Conservation (phyloP, 2,329 filamentous ascomycete genomes). For the Hypoxylon sp. region DNA sequence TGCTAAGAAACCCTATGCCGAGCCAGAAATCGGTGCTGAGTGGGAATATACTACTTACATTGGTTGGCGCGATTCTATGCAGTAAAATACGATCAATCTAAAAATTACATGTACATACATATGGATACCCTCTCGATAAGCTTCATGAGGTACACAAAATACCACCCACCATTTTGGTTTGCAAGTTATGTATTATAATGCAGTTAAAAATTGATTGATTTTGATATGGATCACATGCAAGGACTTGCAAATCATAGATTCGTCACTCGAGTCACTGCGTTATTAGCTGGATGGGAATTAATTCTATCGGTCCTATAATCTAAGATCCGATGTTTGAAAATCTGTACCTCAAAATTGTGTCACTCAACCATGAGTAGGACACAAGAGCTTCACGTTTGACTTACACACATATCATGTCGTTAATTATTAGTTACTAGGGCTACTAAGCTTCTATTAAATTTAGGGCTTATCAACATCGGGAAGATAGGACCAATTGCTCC, state of each 20-base stretch:
- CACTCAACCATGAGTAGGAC: background rate
- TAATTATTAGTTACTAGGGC: background rate
- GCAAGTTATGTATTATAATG: background rate
- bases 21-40: conserved; percentile 4
- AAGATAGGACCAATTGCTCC: conserved; percentile 16
- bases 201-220: background rate
- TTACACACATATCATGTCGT: background rate
- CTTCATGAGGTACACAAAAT: background rate
- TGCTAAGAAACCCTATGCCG: conserved; percentile 15
- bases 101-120: no score
- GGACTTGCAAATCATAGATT: background rate
- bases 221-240: conserved; percentile 26
- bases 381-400: background rate
- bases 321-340: background rate
- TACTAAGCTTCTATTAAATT: background rate
- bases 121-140: background rate
- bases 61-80: background rate
- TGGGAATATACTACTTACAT: conserved; percentile 6
- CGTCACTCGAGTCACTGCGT: conserved; percentile 2
- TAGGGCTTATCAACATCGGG: background rate
- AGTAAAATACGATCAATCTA: conserved; percentile 5
- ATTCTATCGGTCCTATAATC: conserved; percentile 31
- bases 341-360: background rate
- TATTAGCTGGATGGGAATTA: conserved; percentile 1
- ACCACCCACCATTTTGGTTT: background rate